Conservation (phyloP, 805 yeast genomes). For the Debaryomyces tyrocola region DNA sequence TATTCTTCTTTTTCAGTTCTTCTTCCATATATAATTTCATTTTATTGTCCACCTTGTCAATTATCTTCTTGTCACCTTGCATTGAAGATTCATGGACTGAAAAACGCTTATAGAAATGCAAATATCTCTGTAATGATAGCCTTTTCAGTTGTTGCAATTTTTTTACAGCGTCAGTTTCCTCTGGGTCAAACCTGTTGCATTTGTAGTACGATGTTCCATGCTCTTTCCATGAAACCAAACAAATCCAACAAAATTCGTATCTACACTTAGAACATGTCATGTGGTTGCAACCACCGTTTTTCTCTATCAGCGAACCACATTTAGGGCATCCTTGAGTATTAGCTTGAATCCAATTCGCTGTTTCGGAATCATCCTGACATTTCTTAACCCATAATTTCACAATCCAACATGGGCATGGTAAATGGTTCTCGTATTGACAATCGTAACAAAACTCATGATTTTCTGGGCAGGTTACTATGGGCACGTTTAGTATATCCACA, state of each 20-base stretch:
- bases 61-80: constrained; percentile 65
- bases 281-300: constrained; percentile 96
- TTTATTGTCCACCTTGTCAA: constrained; percentile 59
- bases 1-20: constrained; percentile 32
- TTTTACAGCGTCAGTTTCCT: constrained; percentile 41
- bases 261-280: constrained; percentile 83
- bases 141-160: constrained; percentile 45
- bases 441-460: constrained; percentile 75
- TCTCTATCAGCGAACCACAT: constrained; percentile 79
- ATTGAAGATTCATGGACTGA: constrained; percentile 76
- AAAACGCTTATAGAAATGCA: constrained; percentile 74
- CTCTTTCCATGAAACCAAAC: constrained; percentile 69
- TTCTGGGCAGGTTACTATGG: constrained; percentile 67
- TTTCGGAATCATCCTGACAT: constrained; percentile 84
- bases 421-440: constrained; percentile 75
- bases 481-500: constrained; percentile 36
- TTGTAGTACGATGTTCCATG: constrained; percentile 67
- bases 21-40: constrained; percentile 66
- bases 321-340: constrained; percentile 86
- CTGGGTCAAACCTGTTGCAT: constrained; percentile 55
- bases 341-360: constrained; percentile 80
- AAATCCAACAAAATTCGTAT: constrained; percentile 91
- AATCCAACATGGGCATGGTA: constrained; percentile 78
- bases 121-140: constrained; percentile 58
- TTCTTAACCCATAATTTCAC: constrained; percentile 73